These are phyloP conservation scores for Mangifera indica DNA, from an alignment of 345 rosid genomes.

Conservation along the genomic window DNA sequence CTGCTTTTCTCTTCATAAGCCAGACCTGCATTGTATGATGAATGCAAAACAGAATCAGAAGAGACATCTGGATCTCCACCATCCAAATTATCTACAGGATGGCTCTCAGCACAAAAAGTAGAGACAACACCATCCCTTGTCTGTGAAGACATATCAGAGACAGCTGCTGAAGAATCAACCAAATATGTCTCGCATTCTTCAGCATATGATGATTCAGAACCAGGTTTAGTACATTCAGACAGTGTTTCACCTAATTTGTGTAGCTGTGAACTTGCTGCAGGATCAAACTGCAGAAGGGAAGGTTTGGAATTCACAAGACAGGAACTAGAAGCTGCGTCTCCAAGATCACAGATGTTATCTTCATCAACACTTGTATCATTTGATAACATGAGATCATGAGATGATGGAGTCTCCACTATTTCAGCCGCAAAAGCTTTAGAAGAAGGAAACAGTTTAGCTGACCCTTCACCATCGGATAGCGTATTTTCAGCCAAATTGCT, in stretches of 20 bases:
- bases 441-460: slow-evolving; percentile 33
- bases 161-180: slow-evolving; percentile 29
- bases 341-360: slow-evolving; percentile 21
- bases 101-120: slow-evolving; percentile 27
- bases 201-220: slow-evolving; percentile 18
- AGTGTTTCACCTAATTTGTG: slow-evolving; percentile 36
- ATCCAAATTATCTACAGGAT: slow-evolving; percentile 23
- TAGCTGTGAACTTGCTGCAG: slow-evolving; percentile 30
- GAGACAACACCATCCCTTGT: slow-evolving; percentile 17
- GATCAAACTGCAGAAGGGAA: slow-evolving; percentile 26
- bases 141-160: slow-evolving; percentile 24
- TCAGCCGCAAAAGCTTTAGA: slow-evolving; percentile 34
- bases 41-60: slow-evolving; percentile 32
- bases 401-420: slow-evolving; percentile 30
- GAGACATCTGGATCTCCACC: slow-evolving; percentile 16
- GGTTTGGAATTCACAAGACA: slow-evolving; percentile 39
- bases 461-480: slow-evolving; percentile 55
- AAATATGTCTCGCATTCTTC: slow-evolving; percentile 30
- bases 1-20: slow-evolving; percentile 36
- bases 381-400: slow-evolving; percentile 31
- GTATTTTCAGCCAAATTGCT: slow-evolving; percentile 49
- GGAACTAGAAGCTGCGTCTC: slow-evolving; percentile 38
- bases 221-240: slow-evolving; percentile 22
- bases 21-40: slow-evolving; percentile 27
- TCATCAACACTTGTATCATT: slow-evolving; percentile 28